Conservation (phyloP, 805 yeast species). For the Wickerhamiella bombiphila region DNA sequence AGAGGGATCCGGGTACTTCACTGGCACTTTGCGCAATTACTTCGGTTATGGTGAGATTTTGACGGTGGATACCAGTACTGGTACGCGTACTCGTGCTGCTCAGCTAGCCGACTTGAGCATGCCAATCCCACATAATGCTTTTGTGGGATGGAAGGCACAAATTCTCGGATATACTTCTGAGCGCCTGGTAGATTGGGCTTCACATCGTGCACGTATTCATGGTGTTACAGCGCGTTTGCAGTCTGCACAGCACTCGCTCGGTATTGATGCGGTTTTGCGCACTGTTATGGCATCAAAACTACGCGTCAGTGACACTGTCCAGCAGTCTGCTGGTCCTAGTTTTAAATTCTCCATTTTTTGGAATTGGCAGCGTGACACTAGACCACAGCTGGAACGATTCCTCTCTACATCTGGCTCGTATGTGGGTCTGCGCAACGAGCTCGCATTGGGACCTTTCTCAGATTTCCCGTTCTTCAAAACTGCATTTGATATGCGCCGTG, state of each 20-base stretch:
- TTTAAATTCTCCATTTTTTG: constrained; percentile 41
- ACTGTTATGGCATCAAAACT: constrained; percentile 33
- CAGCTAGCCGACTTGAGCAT: constrained; percentile 37
- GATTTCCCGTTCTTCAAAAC: constrained; percentile 23
- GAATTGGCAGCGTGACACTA: constrained; percentile 30
- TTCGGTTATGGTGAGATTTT: constrained; percentile 59
- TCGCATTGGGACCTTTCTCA: constrained; percentile 25
- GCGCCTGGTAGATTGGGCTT: constrained; percentile 38
- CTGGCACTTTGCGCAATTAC: constrained; percentile 47
- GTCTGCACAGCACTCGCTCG: constrained; percentile 31
- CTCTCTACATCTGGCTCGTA: constrained; percentile 35
- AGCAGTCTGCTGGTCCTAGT: constrained; percentile 47
- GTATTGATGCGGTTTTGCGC: constrained; percentile 47
- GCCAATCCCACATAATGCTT: constrained; percentile 34
- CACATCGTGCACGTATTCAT: constrained; percentile 38
- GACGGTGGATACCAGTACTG: constrained; percentile 40
- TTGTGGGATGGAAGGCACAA: constrained; percentile 35
- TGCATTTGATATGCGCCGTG: constrained; percentile 25
- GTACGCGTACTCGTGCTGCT: constrained; percentile 45
- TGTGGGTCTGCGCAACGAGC: constrained; percentile 32
- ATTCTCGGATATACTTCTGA: constrained; percentile 35
- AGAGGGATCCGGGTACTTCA: constrained; percentile 87
- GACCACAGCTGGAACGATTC: constrained; percentile 24
- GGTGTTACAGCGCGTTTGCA: constrained; percentile 31
- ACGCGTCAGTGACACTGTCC: constrained; percentile 39